Percentiles rank a stretch among this genome's conserved stretches.
These are phyloP conservation scores for Boletus semigastroideus DNA, from an alignment of 1,284 basidiomycete genomes.

Conservation along the genomic window DNA sequence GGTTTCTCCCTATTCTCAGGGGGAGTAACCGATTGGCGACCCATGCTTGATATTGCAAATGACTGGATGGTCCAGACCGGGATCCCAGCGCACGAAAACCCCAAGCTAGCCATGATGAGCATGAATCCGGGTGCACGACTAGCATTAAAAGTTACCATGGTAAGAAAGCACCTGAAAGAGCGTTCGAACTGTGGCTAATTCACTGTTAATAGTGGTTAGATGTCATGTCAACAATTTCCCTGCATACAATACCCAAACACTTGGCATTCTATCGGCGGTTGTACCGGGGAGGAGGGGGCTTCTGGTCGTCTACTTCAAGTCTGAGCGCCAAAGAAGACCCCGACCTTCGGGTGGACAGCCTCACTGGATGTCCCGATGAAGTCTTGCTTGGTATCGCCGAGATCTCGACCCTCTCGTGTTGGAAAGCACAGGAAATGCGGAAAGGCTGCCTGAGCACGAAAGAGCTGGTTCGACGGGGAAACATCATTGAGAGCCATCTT, in stretches of 20 bases:
- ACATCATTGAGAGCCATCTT: slow-evolving; percentile 63
- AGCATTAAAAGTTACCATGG: slow-evolving; percentile 69
- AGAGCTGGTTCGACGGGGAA: slow-evolving; percentile 66
- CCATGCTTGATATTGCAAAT: slow-evolving; percentile 61
- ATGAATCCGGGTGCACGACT: slow-evolving; percentile 54
- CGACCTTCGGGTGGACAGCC: slow-evolving; percentile 56
- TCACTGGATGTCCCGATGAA: slow-evolving; percentile 75
- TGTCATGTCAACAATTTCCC: slow-evolving; percentile 64
- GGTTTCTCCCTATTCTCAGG: slow-evolving; percentile 67
- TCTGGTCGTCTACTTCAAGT: slow-evolving; percentile 33
- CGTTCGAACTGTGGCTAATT: slow-evolving; percentile 6
- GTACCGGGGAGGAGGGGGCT: slow-evolving; percentile 41
- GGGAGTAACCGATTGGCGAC: slow-evolving; percentile 63
- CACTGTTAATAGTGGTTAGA: slow-evolving; percentile 63
- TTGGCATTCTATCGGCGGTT: slow-evolving; percentile 63
- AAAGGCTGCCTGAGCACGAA: slow-evolving; percentile 65
- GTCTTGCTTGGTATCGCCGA: slow-evolving; percentile 75
- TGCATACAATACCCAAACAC: slow-evolving; percentile 63
- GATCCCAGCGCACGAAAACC: slow-evolving; percentile 60
- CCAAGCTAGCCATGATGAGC: slow-evolving; percentile 52
- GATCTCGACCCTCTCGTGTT: slow-evolving; percentile 68
- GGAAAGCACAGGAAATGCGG: slow-evolving; percentile 64
- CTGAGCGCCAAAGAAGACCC: slow-evolving; percentile 30
- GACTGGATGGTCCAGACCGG: slow-evolving; percentile 72
- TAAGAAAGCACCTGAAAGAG: slow-evolving; percentile 38